Percentiles rank a stretch among this genome's conserved stretches.
These are phyloP conservation scores for Neofusicoccum cordaticola DNA, from an alignment of 2,329 filamentous ascomycete species.

Conservation along the genomic window DNA sequence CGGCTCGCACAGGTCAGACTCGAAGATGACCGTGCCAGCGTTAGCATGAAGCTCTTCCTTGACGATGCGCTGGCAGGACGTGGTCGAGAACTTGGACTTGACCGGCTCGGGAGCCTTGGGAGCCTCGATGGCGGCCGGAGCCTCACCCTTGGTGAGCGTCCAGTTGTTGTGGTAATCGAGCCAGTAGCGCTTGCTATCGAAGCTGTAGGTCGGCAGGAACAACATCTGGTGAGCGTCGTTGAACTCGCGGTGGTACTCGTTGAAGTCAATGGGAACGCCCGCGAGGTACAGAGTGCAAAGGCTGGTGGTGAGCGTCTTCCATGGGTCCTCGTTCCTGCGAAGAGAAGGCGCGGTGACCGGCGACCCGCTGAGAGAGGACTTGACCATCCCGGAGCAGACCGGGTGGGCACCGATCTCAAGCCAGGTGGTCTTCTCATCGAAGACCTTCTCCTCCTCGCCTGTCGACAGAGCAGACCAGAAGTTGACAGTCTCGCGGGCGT, in stretches of 20 bases:
- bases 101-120: conserved; percentile 43
- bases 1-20: conserved; percentile 63
- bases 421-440: conserved; percentile 67
- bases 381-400: conserved; percentile 66
- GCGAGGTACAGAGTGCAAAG: conserved; percentile 59
- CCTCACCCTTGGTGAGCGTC: conserved; percentile 66
- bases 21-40: conserved; percentile 59
- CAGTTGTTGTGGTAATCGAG: conserved; percentile 70
- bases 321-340: conserved; percentile 60
- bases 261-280: conserved; percentile 66
- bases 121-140: conserved; percentile 37
- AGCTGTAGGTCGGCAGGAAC: conserved; percentile 66
- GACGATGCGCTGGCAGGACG: conserved; percentile 63
- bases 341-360: conserved; percentile 60
- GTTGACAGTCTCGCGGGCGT: conserved; percentile 67
- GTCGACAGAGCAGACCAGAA: conserved; percentile 62
- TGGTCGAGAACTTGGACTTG: conserved; percentile 59
- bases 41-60: conserved; percentile 62
- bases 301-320: conserved; percentile 60
- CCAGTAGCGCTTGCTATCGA: conserved; percentile 72
- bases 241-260: conserved; percentile 66
- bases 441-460: conserved; percentile 57
- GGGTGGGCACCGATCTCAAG: conserved; percentile 74
- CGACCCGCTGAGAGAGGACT: conserved; percentile 57
- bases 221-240: conserved; percentile 57